These are phyloP conservation scores for Perkinsus marinus DNA, from an alignment of 169 alveolate genomes.

Conservation along the genomic window DNA sequence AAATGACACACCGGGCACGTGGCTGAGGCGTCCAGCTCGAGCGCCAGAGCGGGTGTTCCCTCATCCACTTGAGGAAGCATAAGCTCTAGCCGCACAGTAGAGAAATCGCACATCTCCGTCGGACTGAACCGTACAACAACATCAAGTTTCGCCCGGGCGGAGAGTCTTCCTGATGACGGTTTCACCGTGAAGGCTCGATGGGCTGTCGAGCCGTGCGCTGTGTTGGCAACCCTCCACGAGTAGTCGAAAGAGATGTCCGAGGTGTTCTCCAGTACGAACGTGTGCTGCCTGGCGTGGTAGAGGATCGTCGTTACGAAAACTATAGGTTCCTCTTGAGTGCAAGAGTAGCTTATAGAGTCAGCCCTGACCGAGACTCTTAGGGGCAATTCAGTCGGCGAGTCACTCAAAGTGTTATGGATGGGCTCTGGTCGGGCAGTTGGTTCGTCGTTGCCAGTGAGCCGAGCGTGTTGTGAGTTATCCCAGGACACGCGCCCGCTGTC, in stretches of 20 bases:
- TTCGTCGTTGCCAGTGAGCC: constrained; percentile 25
- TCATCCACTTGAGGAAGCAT: neutral
- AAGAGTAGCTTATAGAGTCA: constrained; percentile 69
- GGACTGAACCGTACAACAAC: constrained; percentile 30
- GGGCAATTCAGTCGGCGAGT: constrained; percentile 49
- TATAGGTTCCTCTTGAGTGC: constrained; percentile 42
- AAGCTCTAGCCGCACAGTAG: neutral
- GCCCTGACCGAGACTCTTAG: constrained; percentile 53
- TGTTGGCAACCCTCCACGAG: constrained; percentile 41
- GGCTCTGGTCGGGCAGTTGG: constrained; percentile 45
- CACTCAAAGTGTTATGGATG: constrained; percentile 39
- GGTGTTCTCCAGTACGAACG: constrained; percentile 40
- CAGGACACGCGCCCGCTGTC: neutral
- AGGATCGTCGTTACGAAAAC: constrained; percentile 71
- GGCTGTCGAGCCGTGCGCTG: neutral
- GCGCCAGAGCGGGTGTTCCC: neutral
- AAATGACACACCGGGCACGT: constrained; percentile 28
- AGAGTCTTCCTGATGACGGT: neutral
- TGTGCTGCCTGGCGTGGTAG: constrained; percentile 66
- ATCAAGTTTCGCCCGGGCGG: constrained; percentile 12
- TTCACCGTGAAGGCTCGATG: neutral
- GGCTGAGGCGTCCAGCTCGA: constrained; percentile 11
- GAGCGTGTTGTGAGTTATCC: neutral
- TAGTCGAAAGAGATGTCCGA: constrained; percentile 61
- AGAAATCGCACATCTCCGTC: constrained; percentile 25